Percentiles rank a stretch among this genome's conserved stretches.
phyloP scores from a whole-genome alignment of 805 yeast genomes.

The Ascoidea rubescens region DNA sequence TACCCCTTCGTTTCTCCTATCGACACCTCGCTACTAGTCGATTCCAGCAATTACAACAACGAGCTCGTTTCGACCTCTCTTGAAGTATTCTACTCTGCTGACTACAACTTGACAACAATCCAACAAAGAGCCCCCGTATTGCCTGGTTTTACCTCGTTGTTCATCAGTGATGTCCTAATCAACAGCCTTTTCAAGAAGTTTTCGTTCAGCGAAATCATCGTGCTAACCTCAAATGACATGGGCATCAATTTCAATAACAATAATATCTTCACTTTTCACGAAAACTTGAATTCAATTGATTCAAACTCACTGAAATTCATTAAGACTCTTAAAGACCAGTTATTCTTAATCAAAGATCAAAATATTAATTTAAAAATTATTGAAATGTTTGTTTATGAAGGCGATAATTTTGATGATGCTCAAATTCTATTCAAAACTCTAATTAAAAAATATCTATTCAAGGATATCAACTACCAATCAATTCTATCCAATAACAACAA shows the following conservation, averaged over 20 bases:
- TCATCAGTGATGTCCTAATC: constrained; percentile 33
- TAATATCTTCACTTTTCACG: background rate
- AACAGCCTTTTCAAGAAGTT: no score
- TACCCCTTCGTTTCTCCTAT: constrained; percentile 80
- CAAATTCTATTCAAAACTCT: background rate
- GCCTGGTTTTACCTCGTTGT: constrained; percentile 41
- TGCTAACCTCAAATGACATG: background rate
- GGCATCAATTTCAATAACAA: no score
- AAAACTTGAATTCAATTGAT: background rate
- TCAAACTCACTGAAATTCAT: no score
- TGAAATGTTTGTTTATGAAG: constrained; percentile 70
- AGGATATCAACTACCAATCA: background rate
- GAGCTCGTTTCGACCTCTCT: constrained; percentile 41
- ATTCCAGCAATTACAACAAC: constrained; percentile 8
- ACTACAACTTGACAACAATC: constrained; percentile 35
- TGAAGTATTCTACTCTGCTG: constrained; percentile 42
- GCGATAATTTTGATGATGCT: constrained; percentile 76
- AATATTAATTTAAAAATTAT: constrained; percentile 22
- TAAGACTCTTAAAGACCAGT: no score
- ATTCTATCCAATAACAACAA: background rate
- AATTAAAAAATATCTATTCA: no score
- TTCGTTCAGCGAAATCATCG: no score
- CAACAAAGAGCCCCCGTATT: constrained; percentile 79
- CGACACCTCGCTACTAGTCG: constrained; percentile 27
- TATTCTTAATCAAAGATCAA: background rate